phyloP scores from a whole-genome alignment of 345 rosid species.

The Euphorbia pulcherrima region DNA sequence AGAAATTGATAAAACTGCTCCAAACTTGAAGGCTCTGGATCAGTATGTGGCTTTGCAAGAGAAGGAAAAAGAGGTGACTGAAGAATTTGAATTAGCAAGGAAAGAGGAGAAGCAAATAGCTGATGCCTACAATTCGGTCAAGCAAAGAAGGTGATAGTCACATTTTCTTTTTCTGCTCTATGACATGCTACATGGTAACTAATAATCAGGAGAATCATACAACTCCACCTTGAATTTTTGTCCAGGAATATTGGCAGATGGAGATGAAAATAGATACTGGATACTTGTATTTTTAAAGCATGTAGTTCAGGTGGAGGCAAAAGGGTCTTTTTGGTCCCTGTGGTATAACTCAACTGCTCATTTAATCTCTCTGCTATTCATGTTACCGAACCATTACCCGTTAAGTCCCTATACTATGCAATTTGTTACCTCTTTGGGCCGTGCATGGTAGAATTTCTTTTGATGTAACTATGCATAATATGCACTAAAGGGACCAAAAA shows the following conservation, averaged over 20 bases:
- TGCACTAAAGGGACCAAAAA: too few relatives aligned
- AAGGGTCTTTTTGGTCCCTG: too few relatives aligned
- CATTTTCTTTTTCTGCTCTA: not conserved
- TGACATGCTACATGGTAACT: not conserved
- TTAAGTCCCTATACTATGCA: too few relatives aligned
- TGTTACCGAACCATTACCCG: too few relatives aligned
- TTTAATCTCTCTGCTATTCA: too few relatives aligned
- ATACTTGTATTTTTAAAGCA: not conserved
- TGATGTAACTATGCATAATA: too few relatives aligned
- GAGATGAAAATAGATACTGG: not conserved
- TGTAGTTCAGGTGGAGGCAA: not conserved
- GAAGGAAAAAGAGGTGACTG: slow-evolving; percentile 71
- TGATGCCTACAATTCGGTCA: slow-evolving; percentile 66
- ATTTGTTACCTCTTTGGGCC: too few relatives aligned
- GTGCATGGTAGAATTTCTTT: too few relatives aligned
- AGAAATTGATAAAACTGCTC: slow-evolving; percentile 90
- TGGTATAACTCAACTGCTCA: not conserved
- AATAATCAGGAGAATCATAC: not conserved
- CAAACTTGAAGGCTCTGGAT: slow-evolving; percentile 89
- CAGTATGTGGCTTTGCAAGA: slow-evolving; percentile 81
- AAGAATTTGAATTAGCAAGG: slow-evolving; percentile 84
- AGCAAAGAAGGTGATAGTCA: slow-evolving; percentile 67
- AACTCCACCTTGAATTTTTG: not conserved
- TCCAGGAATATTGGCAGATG: not conserved
- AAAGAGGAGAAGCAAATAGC: slow-evolving; percentile 83